Base-by-base conservation (phyloP, 768 basidiomycete species). In the Russula sp. region DNA sequence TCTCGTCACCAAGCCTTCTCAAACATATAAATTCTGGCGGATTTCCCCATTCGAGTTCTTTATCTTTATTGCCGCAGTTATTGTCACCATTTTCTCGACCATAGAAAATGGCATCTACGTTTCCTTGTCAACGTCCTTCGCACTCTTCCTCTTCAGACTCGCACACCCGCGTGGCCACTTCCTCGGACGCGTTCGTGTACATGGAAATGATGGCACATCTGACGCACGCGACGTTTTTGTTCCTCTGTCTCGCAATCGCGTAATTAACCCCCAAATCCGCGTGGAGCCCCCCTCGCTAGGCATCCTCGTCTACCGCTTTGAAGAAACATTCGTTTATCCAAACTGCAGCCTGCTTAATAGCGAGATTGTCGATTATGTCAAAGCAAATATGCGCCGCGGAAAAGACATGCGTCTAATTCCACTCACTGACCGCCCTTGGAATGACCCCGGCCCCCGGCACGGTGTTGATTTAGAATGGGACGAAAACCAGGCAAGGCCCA, bases 41-140 rank as follows among this genome's bases (percentile, higher is more conserved):
- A 86, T 96, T 25, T 90, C 90, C 0, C 97, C 97, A 0, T 75
- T 98, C 53, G 97, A 99, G 70, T 94, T 90, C 74, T 36, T 94
- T 67, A 94, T 96, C 69, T 96, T 88, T 85, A 69, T 76, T 29
- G 93, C 91, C 1, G 89, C 90, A 18, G 94, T 96, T 20, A 75
- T 96, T 46, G 85, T 93, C 67, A 94, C 93, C 9, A 73, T 99
- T 50, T 98, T 98, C 78, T 86, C 90, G n/a, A 83, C 85, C 22
- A 95, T 98, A 68, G 97, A 98, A 73, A 80, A 93, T 59, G 95
- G 95, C 25, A 92, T 94, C 68, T 94, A 94, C 73, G 83, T 86
- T 56, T 92, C 94, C 11, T 85, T 98, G 67, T 74, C 76, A n/a
- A 79, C 88, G 1, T 96, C 94, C 0, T 72, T 85, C 22, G 88